Evolutionary conservation across 495 filamentous ascomycete species (phyloP).

Genomic region (Aspergillus conjunctus): DNA sequence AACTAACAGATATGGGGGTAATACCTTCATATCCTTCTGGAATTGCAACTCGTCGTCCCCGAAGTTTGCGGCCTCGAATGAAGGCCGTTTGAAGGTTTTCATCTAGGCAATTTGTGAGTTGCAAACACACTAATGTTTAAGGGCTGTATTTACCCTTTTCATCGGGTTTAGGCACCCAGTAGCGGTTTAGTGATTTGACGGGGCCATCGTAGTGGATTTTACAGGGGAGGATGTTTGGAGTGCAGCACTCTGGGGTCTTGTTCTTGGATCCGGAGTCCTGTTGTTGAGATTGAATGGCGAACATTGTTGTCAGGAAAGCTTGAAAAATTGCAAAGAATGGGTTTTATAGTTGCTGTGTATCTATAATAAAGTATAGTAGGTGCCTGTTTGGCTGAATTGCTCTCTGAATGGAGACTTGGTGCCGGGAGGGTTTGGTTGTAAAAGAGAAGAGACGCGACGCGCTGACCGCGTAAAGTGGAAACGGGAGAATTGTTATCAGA

Average conservation of each 20-base stretch:
- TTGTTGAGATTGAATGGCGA: constrained; percentile 40
- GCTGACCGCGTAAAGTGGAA: constrained; percentile 39
- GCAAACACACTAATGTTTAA: not conserved
- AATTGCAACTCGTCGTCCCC: constrained; percentile 65
- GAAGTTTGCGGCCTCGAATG: constrained; percentile 82
- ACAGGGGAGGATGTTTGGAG: constrained; percentile 83
- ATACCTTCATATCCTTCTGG: constrained; percentile 76
- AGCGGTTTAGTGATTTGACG: constrained; percentile 62
- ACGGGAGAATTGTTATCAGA: not conserved
- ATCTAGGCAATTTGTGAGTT: constrained; percentile 17
- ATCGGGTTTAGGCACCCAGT: constrained; percentile 65
- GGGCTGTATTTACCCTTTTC: constrained; percentile 40
- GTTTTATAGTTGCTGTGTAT: not conserved
- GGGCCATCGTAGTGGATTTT: constrained; percentile 77
- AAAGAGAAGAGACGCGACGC: constrained; percentile 36
- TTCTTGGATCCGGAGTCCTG: constrained; percentile 24
- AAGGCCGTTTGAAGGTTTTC: constrained; percentile 56
- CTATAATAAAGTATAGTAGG: not conserved
- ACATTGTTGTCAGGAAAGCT: constrained; percentile 29
- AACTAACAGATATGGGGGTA: not conserved
- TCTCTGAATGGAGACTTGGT: not conserved
- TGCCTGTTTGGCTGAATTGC: not conserved
- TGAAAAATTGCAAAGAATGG: not conserved
- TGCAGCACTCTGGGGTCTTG: constrained; percentile 37
- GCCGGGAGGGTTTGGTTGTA: not conserved